Evolutionary conservation across 345 rosid genomes (phyloP).

Genomic region (Salix purpurea): DNA sequence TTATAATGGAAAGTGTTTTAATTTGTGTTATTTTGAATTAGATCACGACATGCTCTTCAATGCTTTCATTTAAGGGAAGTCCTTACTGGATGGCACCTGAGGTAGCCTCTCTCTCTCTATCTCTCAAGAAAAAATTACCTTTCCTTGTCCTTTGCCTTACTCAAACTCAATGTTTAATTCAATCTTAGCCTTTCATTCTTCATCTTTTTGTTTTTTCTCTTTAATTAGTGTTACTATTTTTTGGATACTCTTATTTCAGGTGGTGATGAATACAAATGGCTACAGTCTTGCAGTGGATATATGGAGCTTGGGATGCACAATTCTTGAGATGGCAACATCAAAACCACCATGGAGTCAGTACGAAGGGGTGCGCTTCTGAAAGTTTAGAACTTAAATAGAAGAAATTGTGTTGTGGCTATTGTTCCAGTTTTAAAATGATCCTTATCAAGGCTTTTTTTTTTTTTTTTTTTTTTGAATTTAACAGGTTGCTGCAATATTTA

Average conservation of each 20-base stretch:
- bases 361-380: constrained; percentile 75
- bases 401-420: not conserved
- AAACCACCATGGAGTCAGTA: constrained; percentile 93
- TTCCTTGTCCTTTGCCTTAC: not conserved
- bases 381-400: constrained; percentile 1
- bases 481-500: constrained; percentile 97
- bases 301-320: constrained; percentile 98
- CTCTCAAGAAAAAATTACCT: not conserved
- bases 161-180: not conserved
- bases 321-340: constrained; percentile 95
- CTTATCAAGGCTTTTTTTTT: not conserved
- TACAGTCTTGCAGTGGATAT: constrained; percentile 82
- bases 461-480: constrained; percentile 23
- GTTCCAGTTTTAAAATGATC: constrained; percentile 8
- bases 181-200: not conserved
- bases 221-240: not conserved
- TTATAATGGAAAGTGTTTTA: constrained; percentile 14
- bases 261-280: constrained; percentile 87
- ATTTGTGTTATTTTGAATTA: constrained; percentile 28
- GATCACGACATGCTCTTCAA: constrained; percentile 66
- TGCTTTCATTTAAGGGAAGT: constrained; percentile 98
- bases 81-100: constrained; percentile 99
- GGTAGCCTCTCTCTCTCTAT: constrained; percentile 38
- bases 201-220: not conserved
- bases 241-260: constrained; percentile 38